These are phyloP conservation scores for Chalciporus sp. DNA, from an alignment of 1,284 basidiomycete genomes.

Conservation along the genomic window DNA sequence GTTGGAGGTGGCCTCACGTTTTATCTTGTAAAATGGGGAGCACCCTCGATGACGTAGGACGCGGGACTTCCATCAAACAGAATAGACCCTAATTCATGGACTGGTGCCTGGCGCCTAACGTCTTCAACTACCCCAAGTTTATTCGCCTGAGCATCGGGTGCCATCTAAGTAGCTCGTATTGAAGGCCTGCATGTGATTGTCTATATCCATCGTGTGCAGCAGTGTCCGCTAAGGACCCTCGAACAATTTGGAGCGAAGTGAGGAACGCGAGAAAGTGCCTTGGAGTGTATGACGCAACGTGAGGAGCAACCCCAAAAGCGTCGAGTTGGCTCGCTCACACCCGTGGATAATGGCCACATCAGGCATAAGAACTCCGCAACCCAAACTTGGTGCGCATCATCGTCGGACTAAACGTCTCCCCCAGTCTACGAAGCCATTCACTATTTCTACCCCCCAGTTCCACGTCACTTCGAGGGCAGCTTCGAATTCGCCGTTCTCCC, in stretches of 20 bases:
- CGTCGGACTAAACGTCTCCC: constrained; percentile 24
- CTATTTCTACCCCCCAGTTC: constrained; percentile 45
- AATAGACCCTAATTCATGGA: neutral
- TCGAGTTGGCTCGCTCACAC: neutral
- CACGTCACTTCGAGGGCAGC: constrained; percentile 63
- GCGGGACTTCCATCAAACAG: neutral
- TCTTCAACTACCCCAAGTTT: neutral
- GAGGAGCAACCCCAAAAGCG: neutral
- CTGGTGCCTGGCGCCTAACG: too few species aligned
- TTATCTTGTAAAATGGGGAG: neutral
- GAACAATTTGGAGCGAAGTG: neutral
- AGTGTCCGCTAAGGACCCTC: neutral
- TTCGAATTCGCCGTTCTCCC: constrained; percentile 65
- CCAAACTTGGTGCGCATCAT: neutral
- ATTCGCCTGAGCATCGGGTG: neutral
- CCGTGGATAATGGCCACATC: neutral
- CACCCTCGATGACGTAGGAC: neutral
- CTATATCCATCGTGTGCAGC: neutral
- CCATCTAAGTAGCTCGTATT: neutral
- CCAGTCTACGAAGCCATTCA: constrained; percentile 23
- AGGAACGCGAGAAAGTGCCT: neutral
- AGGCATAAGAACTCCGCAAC: neutral
- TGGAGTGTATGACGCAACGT: neutral
- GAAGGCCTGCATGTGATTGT: too few species aligned
- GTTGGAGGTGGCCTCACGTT: neutral